These are phyloP conservation scores for Backusella tarrabulga DNA, from an alignment of 192 early-diverging fungal species.

Conservation along the genomic window DNA sequence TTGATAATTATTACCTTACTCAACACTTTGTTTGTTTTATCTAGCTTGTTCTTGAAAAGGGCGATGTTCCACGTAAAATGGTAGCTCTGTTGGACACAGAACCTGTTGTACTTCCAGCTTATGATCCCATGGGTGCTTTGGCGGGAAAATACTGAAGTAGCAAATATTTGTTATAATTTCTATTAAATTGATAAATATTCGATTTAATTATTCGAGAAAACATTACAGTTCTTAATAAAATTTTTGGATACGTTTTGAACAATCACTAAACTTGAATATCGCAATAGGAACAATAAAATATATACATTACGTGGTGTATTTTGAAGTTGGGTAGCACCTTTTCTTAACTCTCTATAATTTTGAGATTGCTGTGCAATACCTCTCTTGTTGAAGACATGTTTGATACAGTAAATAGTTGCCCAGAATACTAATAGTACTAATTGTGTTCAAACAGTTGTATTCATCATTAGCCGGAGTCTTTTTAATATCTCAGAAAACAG, in stretches of 20 bases:
- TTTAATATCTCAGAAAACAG: neutral
- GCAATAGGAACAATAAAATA: neutral
- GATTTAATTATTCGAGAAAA: neutral
- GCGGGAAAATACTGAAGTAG: conserved; percentile 31
- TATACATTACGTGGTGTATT: neutral
- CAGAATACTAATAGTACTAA: neutral
- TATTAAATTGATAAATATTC: neutral
- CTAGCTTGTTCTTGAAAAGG: conserved; percentile 74
- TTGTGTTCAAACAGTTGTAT: neutral
- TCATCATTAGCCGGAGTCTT: neutral
- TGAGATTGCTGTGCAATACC: neutral
- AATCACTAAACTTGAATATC: neutral
- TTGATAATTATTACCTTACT: neutral
- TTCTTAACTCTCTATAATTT: too few relatives aligned
- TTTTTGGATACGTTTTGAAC: neutral
- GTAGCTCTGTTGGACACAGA: conserved; percentile 62
- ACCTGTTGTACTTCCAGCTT: conserved; percentile 68
- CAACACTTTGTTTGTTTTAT: neutral
- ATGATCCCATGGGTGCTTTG: conserved; percentile 78
- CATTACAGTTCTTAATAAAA: neutral
- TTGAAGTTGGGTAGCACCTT: neutral
- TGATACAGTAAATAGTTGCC: neutral
- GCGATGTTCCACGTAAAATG: conserved; percentile 56
- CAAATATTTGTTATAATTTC: neutral
- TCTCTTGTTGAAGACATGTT: neutral